Evolutionary conservation across 495 filamentous ascomycete species (phyloP), one percentile per base, ranked within the genome.

Genomic region (Parathielavia appendiculata): DNA sequence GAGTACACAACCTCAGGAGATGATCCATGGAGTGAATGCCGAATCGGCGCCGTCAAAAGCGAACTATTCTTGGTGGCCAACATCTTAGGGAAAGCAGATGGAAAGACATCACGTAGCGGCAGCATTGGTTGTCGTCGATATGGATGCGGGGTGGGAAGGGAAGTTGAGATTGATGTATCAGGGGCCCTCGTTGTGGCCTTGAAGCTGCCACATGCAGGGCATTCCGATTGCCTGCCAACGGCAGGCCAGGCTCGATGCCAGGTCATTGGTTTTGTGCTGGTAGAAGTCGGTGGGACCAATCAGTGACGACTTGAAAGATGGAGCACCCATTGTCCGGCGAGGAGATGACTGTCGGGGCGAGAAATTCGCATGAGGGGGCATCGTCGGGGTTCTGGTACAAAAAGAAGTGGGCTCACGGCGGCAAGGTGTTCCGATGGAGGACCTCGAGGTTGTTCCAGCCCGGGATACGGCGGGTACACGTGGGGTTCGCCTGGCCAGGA

Each of bases 21-120:
- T 89, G 41, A 89, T 65, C 79, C 81, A 89, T 16, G 88, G 66
- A 57, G 83, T 80, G 63, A 87, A 89, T 6, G 85, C 81, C 53
- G 83, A 80, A 64, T 88, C 86, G 4, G 88, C 86, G 12, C 86
- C 86, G 48, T 89, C 86, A 50, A 89, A 89, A 40, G 85, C 76
- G 34, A 89, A n/a, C n/a, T n/a, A n/a, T n/a, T n/a, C n/a, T n/a
- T 78, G 74, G 32, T 66, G 63, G 1, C 69, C 67, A 30, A 68
- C 64, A 7, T 79, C 76, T 2, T 78, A 60, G 1, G 66, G 55
- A n/a, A 2, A 58, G 58, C 5, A 76, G 69, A 11, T 53, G 41
- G 63, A 89, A 89, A 10, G 63, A 66, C 19, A 73, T 76, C 38
- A 79, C 65, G 57, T 89, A 89, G 19, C 77, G 79, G 13, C 86